Percentiles rank a stretch among this genome's conserved stretches.
phyloP scores from a whole-genome alignment of 768 basidiomycete species.

The Trametes punicea region DNA sequence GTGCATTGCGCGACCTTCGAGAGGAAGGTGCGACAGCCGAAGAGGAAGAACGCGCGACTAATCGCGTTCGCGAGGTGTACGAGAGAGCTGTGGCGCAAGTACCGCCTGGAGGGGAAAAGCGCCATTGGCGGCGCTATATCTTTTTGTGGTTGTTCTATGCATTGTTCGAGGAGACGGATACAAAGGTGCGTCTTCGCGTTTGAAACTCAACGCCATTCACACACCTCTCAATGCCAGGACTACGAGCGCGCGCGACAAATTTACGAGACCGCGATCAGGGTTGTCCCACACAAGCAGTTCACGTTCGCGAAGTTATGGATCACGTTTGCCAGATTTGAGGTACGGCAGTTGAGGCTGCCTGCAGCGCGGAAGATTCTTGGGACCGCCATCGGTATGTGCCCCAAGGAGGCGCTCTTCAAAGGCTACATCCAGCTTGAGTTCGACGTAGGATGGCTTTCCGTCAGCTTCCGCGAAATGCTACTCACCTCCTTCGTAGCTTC shows the following conservation, averaged over 20 bases:
- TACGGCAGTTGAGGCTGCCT: slow-evolving; percentile 74
- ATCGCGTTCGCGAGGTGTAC: slow-evolving; percentile 87
- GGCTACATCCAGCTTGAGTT: slow-evolving; percentile 94
- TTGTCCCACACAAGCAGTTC: slow-evolving; percentile 95
- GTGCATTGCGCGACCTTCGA: slow-evolving; percentile 68
- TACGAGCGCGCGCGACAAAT: slow-evolving; percentile 83
- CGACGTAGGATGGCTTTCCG: slow-evolving; percentile 50
- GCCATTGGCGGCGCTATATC: slow-evolving; percentile 87
- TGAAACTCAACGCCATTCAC: not conserved
- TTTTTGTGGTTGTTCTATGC: slow-evolving; percentile 96
- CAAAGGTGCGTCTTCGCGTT: slow-evolving; percentile 62
- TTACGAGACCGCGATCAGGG: slow-evolving; percentile 82
- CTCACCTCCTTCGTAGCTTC: slow-evolving; percentile 46
- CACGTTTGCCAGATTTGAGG: slow-evolving; percentile 88
- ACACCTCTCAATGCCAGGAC: slow-evolving; percentile 51
- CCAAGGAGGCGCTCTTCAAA: slow-evolving; percentile 93
- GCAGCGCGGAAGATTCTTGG: slow-evolving; percentile 90
- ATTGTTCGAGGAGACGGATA: slow-evolving; percentile 93
- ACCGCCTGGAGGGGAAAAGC: slow-evolving; percentile 90
- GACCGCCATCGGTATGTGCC: slow-evolving; percentile 89
- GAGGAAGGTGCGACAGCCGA: slow-evolving; percentile 73
- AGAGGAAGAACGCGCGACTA: slow-evolving; percentile 58
- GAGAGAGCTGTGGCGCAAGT: slow-evolving; percentile 95
- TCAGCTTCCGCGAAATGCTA: slow-evolving; percentile 3
- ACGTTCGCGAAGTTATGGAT: slow-evolving; percentile 98